Base-by-base conservation (phyloP, 2,329 filamentous ascomycete genomes). In the Phyllosticta citriasiana region DNA sequence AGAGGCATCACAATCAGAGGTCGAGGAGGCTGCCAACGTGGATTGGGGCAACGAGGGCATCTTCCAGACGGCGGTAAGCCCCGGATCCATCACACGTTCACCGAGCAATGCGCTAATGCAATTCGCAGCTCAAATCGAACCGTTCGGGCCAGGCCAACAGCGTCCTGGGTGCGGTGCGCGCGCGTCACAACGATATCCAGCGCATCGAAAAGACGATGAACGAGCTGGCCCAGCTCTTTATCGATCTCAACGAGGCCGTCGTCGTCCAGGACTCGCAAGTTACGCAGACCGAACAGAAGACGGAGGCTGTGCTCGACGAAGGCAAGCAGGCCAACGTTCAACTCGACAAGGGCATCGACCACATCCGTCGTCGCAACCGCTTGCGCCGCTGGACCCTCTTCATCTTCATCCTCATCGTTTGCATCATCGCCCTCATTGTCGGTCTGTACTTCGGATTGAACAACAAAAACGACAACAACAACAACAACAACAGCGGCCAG, bases 311-410 rank as follows among this genome's bases (percentile, higher is more conserved):
- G 12, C 82, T 81, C 64, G 78, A 83, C 63, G 83, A 91, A 70
- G 81, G 89, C 57, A 80, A 87, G 67, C 80, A 84, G 65, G 89
- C 84, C 66, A 90, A 89, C 73, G 78, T 79, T 63, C 82, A 93
- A 67, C 83, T 93, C 63, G 80, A 82, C 66, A 80, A 84, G 70
- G 88, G 86, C 63, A 88, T 87, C 66, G 79, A 82, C 65, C 82
- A 82, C 67, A 88, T 88, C 57, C 80, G 82, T 66, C 81, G 84
- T 67, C 82, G 83, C 67, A 82, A 88, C 68, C 88, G 85, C 78
- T 82, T 90, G 76, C 93, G 93, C 80, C 92, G 89, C 89, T 91
- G 84, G 82, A 89, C 87, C 70, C 77, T 89, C 64, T 75, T 84
- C 64, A 78, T 91, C 54, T 69, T 75, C 27, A 67, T 81, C 22